These are phyloP conservation scores for Diplodia scrobiculata DNA, from an alignment of 2,329 filamentous ascomycete genomes.

Conservation along the genomic window DNA sequence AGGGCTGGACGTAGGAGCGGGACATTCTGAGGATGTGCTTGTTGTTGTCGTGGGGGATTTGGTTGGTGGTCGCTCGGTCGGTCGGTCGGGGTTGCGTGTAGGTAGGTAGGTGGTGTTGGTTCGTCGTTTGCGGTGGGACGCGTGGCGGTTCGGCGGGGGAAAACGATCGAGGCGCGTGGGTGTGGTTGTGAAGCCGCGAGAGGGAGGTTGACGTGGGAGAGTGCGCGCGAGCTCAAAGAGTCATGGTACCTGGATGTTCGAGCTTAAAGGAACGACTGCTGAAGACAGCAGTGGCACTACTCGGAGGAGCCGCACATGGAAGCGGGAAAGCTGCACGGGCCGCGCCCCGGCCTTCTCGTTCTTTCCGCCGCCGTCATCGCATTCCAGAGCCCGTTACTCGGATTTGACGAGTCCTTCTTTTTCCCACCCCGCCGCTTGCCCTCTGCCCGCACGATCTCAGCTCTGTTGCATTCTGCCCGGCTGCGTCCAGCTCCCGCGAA, in stretches of 20 bases:
- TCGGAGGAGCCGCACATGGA: constrained; percentile 12
- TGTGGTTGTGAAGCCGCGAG: not conserved
- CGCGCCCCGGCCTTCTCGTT: constrained; percentile 22
- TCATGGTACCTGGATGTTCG: not conserved
- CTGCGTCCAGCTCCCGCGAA: not conserved
- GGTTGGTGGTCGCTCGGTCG: not conserved
- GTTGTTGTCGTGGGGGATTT: constrained; percentile 33
- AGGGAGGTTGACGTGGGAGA: too few species aligned
- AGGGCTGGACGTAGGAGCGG: constrained; percentile 58
- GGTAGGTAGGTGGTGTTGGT: not conserved
- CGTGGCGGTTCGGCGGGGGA: constrained; percentile 17
- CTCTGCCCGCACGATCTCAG: not conserved
- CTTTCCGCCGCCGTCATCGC: constrained; percentile 27
- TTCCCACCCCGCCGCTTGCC: not conserved
- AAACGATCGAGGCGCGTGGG: not conserved
- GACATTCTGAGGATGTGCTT: not conserved
- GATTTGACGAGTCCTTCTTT: constrained; percentile 10
- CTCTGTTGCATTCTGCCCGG: not conserved
- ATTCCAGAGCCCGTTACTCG: constrained; percentile 21
- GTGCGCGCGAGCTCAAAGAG: not conserved
- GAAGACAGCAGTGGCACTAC: not conserved
- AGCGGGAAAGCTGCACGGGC: constrained; percentile 11
- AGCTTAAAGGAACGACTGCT: not conserved
- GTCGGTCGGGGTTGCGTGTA: not conserved
- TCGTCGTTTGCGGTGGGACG: not conserved